Conservation (phyloP, 495 filamentous ascomycete genomes). For the Penicillium goetzii region DNA sequence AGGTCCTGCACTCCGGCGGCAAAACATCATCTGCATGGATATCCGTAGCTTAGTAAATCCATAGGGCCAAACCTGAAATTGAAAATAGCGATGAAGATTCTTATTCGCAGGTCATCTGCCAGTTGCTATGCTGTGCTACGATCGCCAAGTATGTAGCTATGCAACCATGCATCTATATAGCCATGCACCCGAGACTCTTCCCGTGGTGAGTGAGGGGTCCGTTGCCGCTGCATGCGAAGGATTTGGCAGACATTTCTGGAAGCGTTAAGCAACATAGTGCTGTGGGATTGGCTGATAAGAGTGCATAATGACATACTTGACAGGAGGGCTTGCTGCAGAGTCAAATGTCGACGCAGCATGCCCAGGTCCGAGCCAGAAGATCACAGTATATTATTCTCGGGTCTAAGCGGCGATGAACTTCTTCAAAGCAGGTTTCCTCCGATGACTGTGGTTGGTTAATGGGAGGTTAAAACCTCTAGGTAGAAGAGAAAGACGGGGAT, state of each 20-base stretch:
- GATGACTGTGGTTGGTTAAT: neutral
- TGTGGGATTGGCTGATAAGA: slow-evolving; percentile 5
- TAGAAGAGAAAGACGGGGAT: neutral
- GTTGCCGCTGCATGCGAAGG: slow-evolving; percentile 12
- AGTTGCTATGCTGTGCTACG: slow-evolving; percentile 27
- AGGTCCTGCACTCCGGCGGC: neutral
- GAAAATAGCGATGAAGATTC: slow-evolving; percentile 8
- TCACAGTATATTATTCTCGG: neutral
- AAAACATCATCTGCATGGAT: neutral
- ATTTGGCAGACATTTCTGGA: slow-evolving; percentile 10
- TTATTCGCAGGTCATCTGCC: slow-evolving; percentile 41
- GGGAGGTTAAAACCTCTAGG: neutral
- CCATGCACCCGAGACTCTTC: slow-evolving; percentile 20
- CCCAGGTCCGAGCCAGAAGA: neutral
- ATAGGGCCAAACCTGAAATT: slow-evolving; percentile 15
- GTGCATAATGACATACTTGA: slow-evolving; percentile 10
- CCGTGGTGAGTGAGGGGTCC: slow-evolving; percentile 13
- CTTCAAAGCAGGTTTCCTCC: slow-evolving; percentile 16
- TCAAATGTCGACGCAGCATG: neutral
- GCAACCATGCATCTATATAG: slow-evolving; percentile 3
- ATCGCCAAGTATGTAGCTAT: slow-evolving; percentile 23
- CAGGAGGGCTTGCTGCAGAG: neutral
- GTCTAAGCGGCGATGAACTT: slow-evolving; percentile 10
- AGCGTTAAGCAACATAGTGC: neutral
- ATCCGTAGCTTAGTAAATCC: slow-evolving; percentile 18